Evolutionary conservation across 164 flowering plant genomes (phyloP).

Genomic region (Piper betle): DNA sequence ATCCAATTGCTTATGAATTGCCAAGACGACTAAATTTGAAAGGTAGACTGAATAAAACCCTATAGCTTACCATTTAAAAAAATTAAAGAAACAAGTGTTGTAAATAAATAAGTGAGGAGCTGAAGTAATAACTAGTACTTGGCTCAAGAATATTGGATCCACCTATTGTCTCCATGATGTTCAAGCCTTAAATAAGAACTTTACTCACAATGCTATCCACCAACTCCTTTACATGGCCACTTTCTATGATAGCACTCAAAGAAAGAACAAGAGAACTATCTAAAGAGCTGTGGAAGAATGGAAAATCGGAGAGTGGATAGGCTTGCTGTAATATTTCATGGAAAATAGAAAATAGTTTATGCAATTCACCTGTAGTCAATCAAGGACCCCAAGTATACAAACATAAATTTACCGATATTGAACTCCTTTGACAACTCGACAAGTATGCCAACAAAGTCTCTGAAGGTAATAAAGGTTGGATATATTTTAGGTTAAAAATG

Average conservation of each 20-base stretch:
- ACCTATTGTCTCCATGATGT: conserved; percentile 20
- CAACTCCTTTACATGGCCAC: conserved; percentile 31
- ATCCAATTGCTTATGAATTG: too few relatives aligned
- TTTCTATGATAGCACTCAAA: conserved; percentile 42
- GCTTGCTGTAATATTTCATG: background rate
- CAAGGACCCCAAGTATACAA: conserved; percentile 51
- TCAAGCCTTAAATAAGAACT: conserved; percentile 38
- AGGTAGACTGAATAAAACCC: too few relatives aligned
- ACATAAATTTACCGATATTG: conserved; percentile 58
- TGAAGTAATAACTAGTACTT: conserved; percentile 24
- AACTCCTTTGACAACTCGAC: conserved; percentile 45
- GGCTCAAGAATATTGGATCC: conserved; percentile 24
- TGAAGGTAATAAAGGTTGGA: conserved; percentile 14
- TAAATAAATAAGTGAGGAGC: background rate
- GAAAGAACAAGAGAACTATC: conserved; percentile 31
- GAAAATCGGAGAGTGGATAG: conserved; percentile 5
- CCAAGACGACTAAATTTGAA: too few relatives aligned
- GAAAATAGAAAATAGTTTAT: background rate
- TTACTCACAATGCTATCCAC: conserved; percentile 37
- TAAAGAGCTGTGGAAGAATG: conserved; percentile 50
- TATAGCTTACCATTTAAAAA: too few relatives aligned
- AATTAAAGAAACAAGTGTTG: too few relatives aligned
- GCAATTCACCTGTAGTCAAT: conserved; percentile 43
- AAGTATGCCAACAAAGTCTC: conserved; percentile 57
- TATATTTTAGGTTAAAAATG: background rate